Evolutionary conservation across 805 yeast species (phyloP).

Genomic region (Candida coleopterorum): DNA sequence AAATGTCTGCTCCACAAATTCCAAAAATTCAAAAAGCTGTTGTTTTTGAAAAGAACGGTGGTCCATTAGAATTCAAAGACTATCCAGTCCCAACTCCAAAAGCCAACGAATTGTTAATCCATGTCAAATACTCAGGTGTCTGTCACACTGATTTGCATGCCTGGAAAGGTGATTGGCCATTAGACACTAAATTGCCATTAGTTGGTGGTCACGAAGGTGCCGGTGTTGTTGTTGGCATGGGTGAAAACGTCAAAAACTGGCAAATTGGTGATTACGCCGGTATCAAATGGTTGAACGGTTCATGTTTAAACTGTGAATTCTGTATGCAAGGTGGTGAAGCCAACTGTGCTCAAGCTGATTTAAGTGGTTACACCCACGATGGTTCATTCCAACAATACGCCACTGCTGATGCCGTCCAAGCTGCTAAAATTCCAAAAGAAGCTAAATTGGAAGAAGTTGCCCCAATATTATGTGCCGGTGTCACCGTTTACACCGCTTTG

Average conservation of each 20-base stretch:
- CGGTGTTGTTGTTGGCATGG: slow-evolving; percentile 43
- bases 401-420: slow-evolving; percentile 61
- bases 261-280: slow-evolving; percentile 42
- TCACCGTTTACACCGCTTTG: slow-evolving; percentile 65
- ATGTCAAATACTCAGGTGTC: slow-evolving; percentile 85
- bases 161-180: slow-evolving; percentile 93
- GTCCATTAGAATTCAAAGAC: slow-evolving; percentile 46
- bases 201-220: slow-evolving; percentile 48
- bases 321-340: slow-evolving; percentile 42
- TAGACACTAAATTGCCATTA: slow-evolving; percentile 65
- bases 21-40: slow-evolving; percentile 36
- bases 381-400: slow-evolving; percentile 67
- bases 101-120: slow-evolving; percentile 71
- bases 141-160: slow-evolving; percentile 95
- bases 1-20: no score
- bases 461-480: slow-evolving; percentile 65
- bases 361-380: slow-evolving; percentile 72
- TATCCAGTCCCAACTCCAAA: slow-evolving; percentile 79
- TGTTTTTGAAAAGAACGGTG: slow-evolving; percentile 34
- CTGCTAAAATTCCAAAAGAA: slow-evolving; percentile 53
- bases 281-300: slow-evolving; percentile 43
- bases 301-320: slow-evolving; percentile 40
- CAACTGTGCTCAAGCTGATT: slow-evolving; percentile 60
- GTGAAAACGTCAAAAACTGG: slow-evolving; percentile 39
- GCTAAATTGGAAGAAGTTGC: slow-evolving; percentile 53